Conservation (phyloP, 1,139 yeast species). For the Sugiyamaella neomexicana region DNA sequence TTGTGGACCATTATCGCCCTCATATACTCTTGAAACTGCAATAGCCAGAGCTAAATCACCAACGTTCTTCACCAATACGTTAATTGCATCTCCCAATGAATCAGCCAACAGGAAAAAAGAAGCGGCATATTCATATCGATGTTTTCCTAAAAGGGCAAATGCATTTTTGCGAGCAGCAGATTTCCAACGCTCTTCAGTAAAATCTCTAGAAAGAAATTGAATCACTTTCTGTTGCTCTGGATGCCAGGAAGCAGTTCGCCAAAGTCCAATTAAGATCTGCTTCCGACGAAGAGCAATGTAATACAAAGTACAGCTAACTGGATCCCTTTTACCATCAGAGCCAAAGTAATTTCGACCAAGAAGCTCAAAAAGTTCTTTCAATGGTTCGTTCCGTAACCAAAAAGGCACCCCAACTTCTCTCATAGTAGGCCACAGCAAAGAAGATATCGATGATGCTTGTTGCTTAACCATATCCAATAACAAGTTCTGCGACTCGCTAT, state of each 20-base stretch:
- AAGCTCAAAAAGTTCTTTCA: conserved; percentile 58
- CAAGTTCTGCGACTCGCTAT: conserved; percentile 74
- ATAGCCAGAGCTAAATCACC: conserved; percentile 72
- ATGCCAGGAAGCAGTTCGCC: conserved; percentile 77
- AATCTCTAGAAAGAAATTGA: conserved; percentile 74
- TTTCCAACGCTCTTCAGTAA: conserved; percentile 70
- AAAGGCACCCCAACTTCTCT: conserved; percentile 64
- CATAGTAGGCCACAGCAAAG: conserved; percentile 61
- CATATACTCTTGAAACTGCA: conserved; percentile 75
- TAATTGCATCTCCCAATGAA: conserved; percentile 71
- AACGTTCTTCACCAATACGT: conserved; percentile 66
- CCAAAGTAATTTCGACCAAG: conserved; percentile 58
- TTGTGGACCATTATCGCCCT: conserved; percentile 54
- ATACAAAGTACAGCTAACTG: conserved; percentile 68
- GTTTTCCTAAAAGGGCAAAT: conserved; percentile 84
- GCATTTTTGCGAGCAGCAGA: conserved; percentile 93
- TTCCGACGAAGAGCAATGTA: conserved; percentile 79
- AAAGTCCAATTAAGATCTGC: conserved; percentile 71
- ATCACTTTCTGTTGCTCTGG: conserved; percentile 82
- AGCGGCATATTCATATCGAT: conserved; percentile 84
- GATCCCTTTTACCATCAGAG: conserved; percentile 54
- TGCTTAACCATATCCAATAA: conserved; percentile 55
- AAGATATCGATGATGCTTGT: conserved; percentile 39
- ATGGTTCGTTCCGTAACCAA: conserved; percentile 63
- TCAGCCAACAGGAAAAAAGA: conserved; percentile 84